Evolutionary conservation across 2,329 filamentous ascomycete species (phyloP), one percentile per base, ranked within the genome.

Genomic region (Sarocladium brachiariae): DNA sequence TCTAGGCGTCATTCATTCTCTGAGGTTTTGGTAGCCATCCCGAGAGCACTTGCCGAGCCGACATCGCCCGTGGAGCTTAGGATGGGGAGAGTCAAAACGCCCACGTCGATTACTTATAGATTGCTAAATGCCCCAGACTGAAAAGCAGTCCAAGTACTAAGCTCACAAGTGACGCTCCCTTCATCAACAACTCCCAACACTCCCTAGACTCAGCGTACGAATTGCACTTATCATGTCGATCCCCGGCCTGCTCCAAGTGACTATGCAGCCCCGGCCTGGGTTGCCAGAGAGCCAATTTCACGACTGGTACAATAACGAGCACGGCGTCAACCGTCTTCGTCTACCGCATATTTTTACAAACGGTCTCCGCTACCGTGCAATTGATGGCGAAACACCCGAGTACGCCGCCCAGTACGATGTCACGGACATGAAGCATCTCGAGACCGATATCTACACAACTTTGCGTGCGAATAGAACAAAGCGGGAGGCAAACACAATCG

Each of bases 291-390:
- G 80, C 55, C 81, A 87, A 61, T 95, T 95, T 69, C 86, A 95
- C 67, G 88, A 95, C 65, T 92, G 88, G 87, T 95, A 95, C 73
- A 91, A 95, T 72, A 93, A 90, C 67, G 89, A 95, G 71, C 89
- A 95, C 70, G 89, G 89, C 50, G 89, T 89, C 16, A 80, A 83
- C 14, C 85, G 89, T 45, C 78, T 95, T 6, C 84, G 88, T 46
- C 71, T 95, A 13, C 81, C 87, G 3, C 83, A 86, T 59, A 83
- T 91, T 63, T 81, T 82, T 63, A 64, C 70, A 57, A 93, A 89
- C 65, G 89, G 89, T 52, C 84, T 93, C 58, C 84, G 89, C 38
- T 95, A 90, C 69, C 77, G 75, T 23, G 85, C 87, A 8, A 78
- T 71, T 14, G 87, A 92, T 63, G 69, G 72, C 47, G 56, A 69